Evolutionary conservation across 2,329 filamentous ascomycete species (phyloP), one percentile per base, ranked within the genome.

Genomic region (Phyllosticta citribraziliensis): DNA sequence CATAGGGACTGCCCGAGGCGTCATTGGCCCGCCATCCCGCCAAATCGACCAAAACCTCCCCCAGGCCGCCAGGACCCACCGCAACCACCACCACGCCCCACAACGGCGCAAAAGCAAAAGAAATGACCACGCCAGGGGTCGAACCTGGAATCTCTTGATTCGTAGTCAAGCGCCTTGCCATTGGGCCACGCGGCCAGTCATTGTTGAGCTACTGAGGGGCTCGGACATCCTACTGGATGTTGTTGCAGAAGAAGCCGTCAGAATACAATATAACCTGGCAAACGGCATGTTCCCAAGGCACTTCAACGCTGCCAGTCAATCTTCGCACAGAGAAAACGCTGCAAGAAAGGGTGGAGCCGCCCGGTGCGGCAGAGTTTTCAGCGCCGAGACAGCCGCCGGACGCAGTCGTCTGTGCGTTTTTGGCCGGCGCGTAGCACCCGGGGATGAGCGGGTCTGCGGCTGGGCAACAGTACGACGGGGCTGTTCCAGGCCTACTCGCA

Each of bases 151-250:
- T 74, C 72, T 73, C 70, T 74, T 74, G 72, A 74, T 74, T 79
- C 78, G 78, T 80, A 81, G 79, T 80, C 79, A 81, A 79, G 76
- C 78, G 78, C 79, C 79, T 80, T 81, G 77, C 78, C 79, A 81
- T 81, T 81, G 78, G 78, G 78, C 78, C 79, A 81, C 52, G 60
- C 56, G 60, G 60, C 60, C 60, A 58, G 24, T 47, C 40, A 47
- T 47, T 47, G 17, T 8, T n/a, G 40, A 47, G 40, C 17, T 47
- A 3, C 17, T 47, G 40, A n/a, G 5, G n/a, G 14, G 17, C 40
- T 47, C 40, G 17, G 14, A 47, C 17, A 47, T 14, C 40, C 14
- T 17, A n/a, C n/a, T 47, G 40, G 40, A 47, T 47, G 40, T 47
- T 47, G 40, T 47, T n/a, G 40, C 5, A 9, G 9, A 40, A 4